Conservation (phyloP, 2,329 filamentous ascomycete genomes). For the Exophiala bonariae region DNA sequence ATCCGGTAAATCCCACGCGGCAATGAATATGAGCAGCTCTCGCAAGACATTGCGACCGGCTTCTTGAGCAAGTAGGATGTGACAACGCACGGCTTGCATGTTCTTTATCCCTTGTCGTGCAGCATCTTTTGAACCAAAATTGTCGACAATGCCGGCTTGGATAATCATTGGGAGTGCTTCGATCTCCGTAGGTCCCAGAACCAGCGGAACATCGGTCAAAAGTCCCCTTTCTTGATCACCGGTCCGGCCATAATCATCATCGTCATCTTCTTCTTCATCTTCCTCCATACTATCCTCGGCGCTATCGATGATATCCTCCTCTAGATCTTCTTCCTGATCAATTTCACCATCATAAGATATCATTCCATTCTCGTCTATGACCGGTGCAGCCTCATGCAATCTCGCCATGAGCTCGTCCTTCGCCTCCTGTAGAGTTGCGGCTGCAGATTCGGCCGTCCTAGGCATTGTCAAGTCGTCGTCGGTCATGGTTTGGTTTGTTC, state of each 20-base stretch:
- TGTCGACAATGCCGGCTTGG: slow-evolving; percentile 89
- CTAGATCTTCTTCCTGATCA: slow-evolving; percentile 47
- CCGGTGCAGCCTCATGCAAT: slow-evolving; percentile 45
- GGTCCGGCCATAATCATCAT: slow-evolving; percentile 52
- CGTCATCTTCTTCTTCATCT: slow-evolving; percentile 54
- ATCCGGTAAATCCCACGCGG: slow-evolving; percentile 93
- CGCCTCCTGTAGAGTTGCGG: slow-evolving; percentile 51
- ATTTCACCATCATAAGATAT: slow-evolving; percentile 45
- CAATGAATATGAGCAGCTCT: slow-evolving; percentile 92
- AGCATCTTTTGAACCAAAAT: slow-evolving; percentile 60
- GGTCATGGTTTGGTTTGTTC: slow-evolving; percentile 40
- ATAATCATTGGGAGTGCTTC: slow-evolving; percentile 97
- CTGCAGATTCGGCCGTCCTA: slow-evolving; percentile 48
- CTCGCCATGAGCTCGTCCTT: slow-evolving; percentile 53
- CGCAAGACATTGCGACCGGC: slow-evolving; percentile 86
- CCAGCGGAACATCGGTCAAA: slow-evolving; percentile 90
- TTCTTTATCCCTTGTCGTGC: slow-evolving; percentile 64
- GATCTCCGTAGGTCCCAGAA: slow-evolving; percentile 90
- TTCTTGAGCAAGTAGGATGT: slow-evolving; percentile 84
- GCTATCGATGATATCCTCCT: slow-evolving; percentile 43
- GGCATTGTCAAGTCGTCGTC: slow-evolving; percentile 49
- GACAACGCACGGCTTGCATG: slow-evolving; percentile 85
- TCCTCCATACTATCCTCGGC: slow-evolving; percentile 46
- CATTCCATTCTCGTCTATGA: slow-evolving; percentile 37
- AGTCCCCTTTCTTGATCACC: slow-evolving; percentile 67